Evolutionary conservation across 2,329 filamentous ascomycete genomes (phyloP).

Genomic region (Coniosporium tulheliwenetii): DNA sequence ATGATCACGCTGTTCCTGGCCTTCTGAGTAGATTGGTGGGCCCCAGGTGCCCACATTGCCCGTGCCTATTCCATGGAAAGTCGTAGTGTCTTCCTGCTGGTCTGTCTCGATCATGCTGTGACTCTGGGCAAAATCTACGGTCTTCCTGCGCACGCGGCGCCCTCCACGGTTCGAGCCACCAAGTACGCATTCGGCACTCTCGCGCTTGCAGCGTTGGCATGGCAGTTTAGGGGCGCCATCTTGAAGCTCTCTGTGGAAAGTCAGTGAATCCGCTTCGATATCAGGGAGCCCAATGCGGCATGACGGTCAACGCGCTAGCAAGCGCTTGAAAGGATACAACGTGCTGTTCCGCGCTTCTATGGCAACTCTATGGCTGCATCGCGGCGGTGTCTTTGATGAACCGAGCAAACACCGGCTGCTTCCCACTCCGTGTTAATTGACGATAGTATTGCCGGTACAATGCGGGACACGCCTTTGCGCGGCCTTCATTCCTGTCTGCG

Average conservation of each 20-base stretch:
- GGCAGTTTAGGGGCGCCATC: constrained; percentile 35
- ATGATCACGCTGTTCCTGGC: background rate
- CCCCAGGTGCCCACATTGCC: constrained; percentile 17
- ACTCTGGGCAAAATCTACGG: constrained; percentile 10
- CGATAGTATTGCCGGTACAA: too few species aligned
- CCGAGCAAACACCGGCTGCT: too few species aligned
- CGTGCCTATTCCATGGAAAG: constrained; percentile 14
- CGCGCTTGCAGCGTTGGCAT: constrained; percentile 41
- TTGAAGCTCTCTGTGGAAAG: constrained; percentile 19
- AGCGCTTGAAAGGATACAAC: too few species aligned
- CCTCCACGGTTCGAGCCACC: constrained; percentile 44
- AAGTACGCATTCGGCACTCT: constrained; percentile 42
- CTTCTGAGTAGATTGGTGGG: constrained; percentile 1
- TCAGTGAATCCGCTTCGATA: constrained; percentile 5
- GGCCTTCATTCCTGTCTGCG: too few species aligned
- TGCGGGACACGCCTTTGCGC: too few species aligned
- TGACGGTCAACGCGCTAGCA: too few species aligned
- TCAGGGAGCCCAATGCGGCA: too few species aligned
- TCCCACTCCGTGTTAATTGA: too few species aligned
- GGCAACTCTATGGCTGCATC: too few species aligned
- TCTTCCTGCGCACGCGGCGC: constrained; percentile 39
- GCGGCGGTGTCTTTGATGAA: too few species aligned
- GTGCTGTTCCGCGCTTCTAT: too few species aligned
- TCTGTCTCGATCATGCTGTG: background rate
- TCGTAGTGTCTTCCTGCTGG: constrained; percentile 10